phyloP scores from a whole-genome alignment of 768 basidiomycete species.

The Tulasnella sp. region DNA sequence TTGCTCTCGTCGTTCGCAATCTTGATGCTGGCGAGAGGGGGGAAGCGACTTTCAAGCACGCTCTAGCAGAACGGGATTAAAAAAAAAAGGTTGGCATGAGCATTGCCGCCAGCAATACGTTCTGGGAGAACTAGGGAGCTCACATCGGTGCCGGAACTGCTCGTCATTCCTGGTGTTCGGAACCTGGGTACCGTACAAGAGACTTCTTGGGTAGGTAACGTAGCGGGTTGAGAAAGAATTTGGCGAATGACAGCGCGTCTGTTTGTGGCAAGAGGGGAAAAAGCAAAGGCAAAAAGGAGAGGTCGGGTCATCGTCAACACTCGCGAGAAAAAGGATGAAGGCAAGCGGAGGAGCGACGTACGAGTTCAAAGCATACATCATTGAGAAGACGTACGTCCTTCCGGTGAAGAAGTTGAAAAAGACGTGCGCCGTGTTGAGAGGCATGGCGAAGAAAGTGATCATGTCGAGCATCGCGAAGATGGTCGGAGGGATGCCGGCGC shows the following conservation, averaged over 20 bases:
- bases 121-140: too few relatives aligned
- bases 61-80: neutral
- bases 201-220: neutral
- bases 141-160: neutral
- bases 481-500: conserved; percentile 5
- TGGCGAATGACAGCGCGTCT: neutral
- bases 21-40: neutral
- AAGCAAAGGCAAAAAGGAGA: too few relatives aligned
- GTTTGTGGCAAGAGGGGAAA: neutral
- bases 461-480: conserved; percentile 3
- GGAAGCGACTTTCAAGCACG: neutral
- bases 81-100: too few relatives aligned
- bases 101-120: neutral
- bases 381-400: conserved; percentile 11
- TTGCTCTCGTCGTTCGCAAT: neutral
- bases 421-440: neutral
- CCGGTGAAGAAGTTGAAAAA: conserved; percentile 14
- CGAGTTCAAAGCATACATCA: conserved; percentile 23
- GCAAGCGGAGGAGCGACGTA: neutral
- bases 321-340: too few relatives aligned
- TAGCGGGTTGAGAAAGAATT: neutral
- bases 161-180: neutral
- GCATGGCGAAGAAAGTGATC: conserved; percentile 7
- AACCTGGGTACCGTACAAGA: neutral
- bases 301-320: neutral